Base-by-base conservation (phyloP, 352 stramenopile genomes). In the Globisporangium mamillatum region DNA sequence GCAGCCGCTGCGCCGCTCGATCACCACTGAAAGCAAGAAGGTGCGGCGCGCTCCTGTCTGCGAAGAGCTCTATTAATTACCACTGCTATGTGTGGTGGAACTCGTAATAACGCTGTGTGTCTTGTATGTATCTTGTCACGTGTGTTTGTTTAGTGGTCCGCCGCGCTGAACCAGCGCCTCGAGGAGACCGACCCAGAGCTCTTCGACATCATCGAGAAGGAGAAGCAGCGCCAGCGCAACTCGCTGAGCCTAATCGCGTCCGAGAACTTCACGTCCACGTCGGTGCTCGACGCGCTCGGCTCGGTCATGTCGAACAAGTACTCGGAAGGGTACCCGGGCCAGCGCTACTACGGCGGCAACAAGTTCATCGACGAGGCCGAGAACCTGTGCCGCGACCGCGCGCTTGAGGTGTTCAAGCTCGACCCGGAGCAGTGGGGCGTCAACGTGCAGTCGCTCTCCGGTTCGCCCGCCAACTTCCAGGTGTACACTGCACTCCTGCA, bases 301-400 rank as follows among this genome's bases (percentile, higher is more conserved):
- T 99, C 95, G 9, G 94, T 99, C 66, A 96, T 99, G 82, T 98
- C 91, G 36, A 99, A 99, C 86, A 99, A 99, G 83, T 98, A 99
- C 84, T 97, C 91, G 90, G 96, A 98, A 72, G 96, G 95, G 0
- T 99, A 99, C 87, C 98, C 98, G 8, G 96, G 94, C 36, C 78
- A 86, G 70, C 86, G 88, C 65, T 93, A 84, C 69, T 99, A 99
- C 82, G 98, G 98, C 61, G 98, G 98, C 44, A 99, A 99, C 84
- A 97, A 99, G 82, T 95, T 99, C 76, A 99, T 99, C 75, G 98
- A 99, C 83, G 83, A 98, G 77, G 95, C 98, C 27, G 98, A 99
- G 80, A 80, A 94, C 36, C 77, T 99, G 38, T 99, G 98, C 84
- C 98, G 99, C 67, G 80, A 97, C 58, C 90, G 98, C 22, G 98